Conservation (phyloP, 176 grass and related monocot species). For the Triticum urartu region DNA sequence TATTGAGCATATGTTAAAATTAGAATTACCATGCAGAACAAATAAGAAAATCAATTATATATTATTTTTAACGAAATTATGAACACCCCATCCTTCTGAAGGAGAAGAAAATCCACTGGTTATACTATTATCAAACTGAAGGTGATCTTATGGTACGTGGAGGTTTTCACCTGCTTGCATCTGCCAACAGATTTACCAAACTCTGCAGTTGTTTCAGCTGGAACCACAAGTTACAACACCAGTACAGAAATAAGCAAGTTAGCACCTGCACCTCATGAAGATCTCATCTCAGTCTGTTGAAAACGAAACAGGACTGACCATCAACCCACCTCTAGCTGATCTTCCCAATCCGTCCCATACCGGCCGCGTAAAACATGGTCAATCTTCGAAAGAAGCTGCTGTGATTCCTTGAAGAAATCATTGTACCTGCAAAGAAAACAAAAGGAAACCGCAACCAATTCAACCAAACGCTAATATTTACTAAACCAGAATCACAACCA, state of each 20-base stretch:
- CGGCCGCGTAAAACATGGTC: conserved; percentile 36
- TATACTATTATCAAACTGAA: conserved; percentile 23
- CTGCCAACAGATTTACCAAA: conserved; percentile 55
- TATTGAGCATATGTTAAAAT: conserved; percentile 2
- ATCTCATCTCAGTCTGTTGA: neutral
- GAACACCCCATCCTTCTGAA: neutral
- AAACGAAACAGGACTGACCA: neutral
- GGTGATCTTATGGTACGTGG: neutral
- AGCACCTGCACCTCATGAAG: conserved; percentile 6
- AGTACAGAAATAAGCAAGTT: conserved; percentile 25
- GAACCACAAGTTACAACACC: conserved; percentile 35
- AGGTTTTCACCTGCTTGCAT: conserved; percentile 65
- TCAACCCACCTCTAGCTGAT: conserved; percentile 59
- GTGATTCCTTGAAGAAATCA: conserved; percentile 77
- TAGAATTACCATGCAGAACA: neutral
- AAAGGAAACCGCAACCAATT: neutral
- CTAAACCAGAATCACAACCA: neutral
- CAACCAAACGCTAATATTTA: conserved; percentile 9
- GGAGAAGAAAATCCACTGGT: neutral
- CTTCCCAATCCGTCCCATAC: conserved; percentile 79
- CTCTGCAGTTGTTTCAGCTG: conserved; percentile 73
- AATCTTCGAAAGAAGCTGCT: conserved; percentile 57
- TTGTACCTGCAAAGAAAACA: conserved; percentile 46
- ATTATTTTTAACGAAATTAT: neutral
- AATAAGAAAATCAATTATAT: neutral